Evolutionary conservation across 768 basidiomycete species (phyloP), one percentile per base, ranked within the genome.

Genomic region (Trametes punicea): DNA sequence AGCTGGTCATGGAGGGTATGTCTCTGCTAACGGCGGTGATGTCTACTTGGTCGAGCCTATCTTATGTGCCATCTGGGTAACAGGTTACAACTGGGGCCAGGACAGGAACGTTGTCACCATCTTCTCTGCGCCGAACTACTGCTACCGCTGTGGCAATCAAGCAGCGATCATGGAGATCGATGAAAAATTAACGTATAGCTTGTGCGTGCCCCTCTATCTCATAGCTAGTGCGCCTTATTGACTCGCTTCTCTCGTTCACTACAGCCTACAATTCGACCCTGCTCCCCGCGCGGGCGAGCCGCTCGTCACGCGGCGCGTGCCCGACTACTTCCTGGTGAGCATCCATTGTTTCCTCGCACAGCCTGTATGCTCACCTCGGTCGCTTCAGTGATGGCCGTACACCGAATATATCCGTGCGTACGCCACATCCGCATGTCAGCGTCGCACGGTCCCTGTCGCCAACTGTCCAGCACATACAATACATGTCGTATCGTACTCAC

Each of bases 121-220:
- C 70, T 99, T 98, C 80, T 98, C 95, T 62, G 97, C 97, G 63
- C 97, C 97, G 39, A 99, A 99, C 76, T 99, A 98, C 74, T 99
- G 96, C 75, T 99, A 99, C 79, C 82, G 97, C 71, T 99, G 97
- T 71, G 97, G 97, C 51, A 99, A 99, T 72, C 97, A 98, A 69
- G 97, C 97, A 52, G 97, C 97, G 46, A 99, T 99, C 72, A 96
- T 99, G 87, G 97, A 99, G 74, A 97, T 99, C 73, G 97, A 99
- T 74, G 91, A 93, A 84, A 93, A 93, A 81, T 78, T 92, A 84
- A 90, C 90, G 51, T 93, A 92, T 73, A 91, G 87, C 76, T 92
- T 92, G 90, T 90, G 65, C 48, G 88, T 81, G n/a, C 21, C 18
- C 4, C 40, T 48, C 25, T 33, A 25, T 30, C 60, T 51, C 27